phyloP scores from a whole-genome alignment of 2,329 filamentous ascomycete genomes.

The Fusarium sp. region DNA sequence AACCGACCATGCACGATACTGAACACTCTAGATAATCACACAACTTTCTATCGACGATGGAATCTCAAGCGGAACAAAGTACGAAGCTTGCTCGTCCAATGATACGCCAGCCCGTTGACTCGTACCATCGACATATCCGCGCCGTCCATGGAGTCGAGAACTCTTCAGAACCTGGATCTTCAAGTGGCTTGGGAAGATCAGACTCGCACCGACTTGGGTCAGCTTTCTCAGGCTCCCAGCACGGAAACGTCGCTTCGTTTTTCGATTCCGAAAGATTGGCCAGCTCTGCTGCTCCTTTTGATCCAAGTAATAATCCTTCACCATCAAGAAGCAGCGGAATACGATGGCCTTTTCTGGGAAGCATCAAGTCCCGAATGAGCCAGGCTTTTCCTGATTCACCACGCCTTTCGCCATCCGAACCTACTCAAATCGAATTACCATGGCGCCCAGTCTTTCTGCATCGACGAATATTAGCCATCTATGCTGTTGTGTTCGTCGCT shows the following conservation, averaged over 20 bases:
- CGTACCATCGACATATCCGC: constrained; percentile 41
- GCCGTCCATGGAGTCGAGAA: constrained; percentile 35
- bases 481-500: constrained; percentile 42
- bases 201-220: constrained; percentile 18
- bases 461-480: constrained; percentile 44
- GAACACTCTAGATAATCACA: constrained; percentile 14
- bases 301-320: constrained; percentile 9
- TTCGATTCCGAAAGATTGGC: constrained; percentile 41
- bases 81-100: constrained; percentile 30
- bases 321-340: constrained; percentile 13
- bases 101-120: constrained; percentile 37
- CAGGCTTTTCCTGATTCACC: constrained; percentile 27
- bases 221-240: constrained; percentile 2
- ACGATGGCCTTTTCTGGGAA: constrained; percentile 42
- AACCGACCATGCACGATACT: constrained; percentile 19
- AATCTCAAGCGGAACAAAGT: constrained; percentile 25
- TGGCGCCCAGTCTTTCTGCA: constrained; percentile 51
- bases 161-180: constrained; percentile 12
- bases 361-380: constrained; percentile 34
- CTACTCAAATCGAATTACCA: constrained; percentile 43
- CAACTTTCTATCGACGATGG: constrained; percentile 30
- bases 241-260: constrained; percentile 36
- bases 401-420: constrained; percentile 15
- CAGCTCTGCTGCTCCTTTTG: constrained; percentile 29
- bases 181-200: constrained; percentile 6